Percentiles rank a stretch among this genome's conserved stretches.
phyloP scores from a whole-genome alignment of 2,329 filamentous ascomycete species.

The Phialemonium atrogriseum region DNA sequence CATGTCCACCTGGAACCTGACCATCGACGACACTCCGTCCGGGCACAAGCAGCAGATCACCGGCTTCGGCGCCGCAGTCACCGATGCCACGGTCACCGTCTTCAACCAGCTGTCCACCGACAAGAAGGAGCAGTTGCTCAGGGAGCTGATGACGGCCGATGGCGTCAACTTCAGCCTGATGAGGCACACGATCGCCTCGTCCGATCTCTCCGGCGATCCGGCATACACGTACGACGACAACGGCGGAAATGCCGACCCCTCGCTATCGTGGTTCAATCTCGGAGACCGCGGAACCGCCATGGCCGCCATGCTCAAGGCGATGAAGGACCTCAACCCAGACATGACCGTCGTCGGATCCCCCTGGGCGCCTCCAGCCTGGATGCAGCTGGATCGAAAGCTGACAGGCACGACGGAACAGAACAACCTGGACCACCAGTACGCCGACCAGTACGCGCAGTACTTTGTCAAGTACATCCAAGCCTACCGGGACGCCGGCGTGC shows the following conservation, averaged over 20 bases:
- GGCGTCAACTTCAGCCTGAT: conserved; percentile 30
- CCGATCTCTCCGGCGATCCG: conserved; percentile 29
- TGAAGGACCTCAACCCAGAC: conserved; percentile 24
- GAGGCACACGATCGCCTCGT: conserved; percentile 31
- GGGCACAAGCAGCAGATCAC: conserved; percentile 30
- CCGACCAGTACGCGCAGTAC: conserved; percentile 25
- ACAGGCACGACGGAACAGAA: conserved; percentile 25
- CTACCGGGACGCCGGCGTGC: conserved; percentile 23
- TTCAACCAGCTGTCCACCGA: conserved; percentile 23
- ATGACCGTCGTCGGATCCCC: conserved; percentile 28
- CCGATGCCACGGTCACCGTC: conserved; percentile 30
- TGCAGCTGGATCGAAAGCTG: conserved; percentile 28
- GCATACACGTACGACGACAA: conserved; percentile 32
- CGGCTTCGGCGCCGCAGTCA: conserved; percentile 33
- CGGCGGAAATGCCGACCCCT: conserved; percentile 19
- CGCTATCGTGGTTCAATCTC: conserved; percentile 22
- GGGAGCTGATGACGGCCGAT: conserved; percentile 24
- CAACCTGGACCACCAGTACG: conserved; percentile 29
- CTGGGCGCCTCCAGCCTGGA: conserved; percentile 33
- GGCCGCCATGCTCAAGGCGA: conserved; percentile 26
- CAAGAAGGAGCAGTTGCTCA: conserved; percentile 22
- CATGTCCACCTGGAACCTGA: conserved; percentile 27
- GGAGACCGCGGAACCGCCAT: conserved; percentile 29
- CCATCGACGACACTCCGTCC: conserved; percentile 26
- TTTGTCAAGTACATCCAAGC: conserved; percentile 33